These are phyloP conservation scores for Citrus trifoliata DNA, from an alignment of 345 rosid species.

Conservation along the genomic window DNA sequence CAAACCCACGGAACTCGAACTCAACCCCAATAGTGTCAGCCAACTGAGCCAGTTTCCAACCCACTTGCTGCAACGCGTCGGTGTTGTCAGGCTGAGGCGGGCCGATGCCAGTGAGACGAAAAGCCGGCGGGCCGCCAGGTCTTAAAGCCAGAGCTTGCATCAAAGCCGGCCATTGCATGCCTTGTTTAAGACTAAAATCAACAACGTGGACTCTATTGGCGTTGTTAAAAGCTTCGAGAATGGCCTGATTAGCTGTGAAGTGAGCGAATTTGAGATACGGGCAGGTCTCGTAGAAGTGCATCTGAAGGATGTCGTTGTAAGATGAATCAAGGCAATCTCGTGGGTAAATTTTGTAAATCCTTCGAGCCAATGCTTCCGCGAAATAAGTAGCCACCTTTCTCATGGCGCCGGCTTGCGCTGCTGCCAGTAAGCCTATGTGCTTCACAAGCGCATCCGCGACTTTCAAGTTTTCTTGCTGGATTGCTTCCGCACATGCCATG, in stretches of 20 bases:
- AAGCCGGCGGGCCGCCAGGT: slow-evolving; percentile 75
- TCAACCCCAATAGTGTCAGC: slow-evolving; percentile 57
- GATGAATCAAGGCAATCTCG: slow-evolving; percentile 35
- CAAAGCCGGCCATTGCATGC: slow-evolving; percentile 95
- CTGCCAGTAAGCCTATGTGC: slow-evolving; percentile 67
- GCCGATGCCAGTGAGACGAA: slow-evolving; percentile 86
- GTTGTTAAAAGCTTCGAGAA: slow-evolving; percentile 66
- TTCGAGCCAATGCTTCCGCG: slow-evolving; percentile 75
- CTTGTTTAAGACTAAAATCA: slow-evolving; percentile 70
- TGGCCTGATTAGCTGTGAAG: slow-evolving; percentile 93
- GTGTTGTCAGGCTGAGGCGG: slow-evolving; percentile 58
- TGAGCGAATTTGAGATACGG: slow-evolving; percentile 94
- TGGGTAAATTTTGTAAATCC: slow-evolving; percentile 70
- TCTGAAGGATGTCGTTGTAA: slow-evolving; percentile 55
- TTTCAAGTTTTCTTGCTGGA: slow-evolving; percentile 57
- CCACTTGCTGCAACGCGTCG: slow-evolving; percentile 67
- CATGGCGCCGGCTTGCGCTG: slow-evolving; percentile 81
- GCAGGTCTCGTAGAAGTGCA: slow-evolving; percentile 87
- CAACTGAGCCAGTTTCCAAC: slow-evolving; percentile 72
- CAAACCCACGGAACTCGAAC: slow-evolving; percentile 66
- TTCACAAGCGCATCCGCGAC: slow-evolving; percentile 79
- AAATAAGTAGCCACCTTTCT: slow-evolving; percentile 90
- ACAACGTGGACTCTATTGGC: slow-evolving; percentile 68
- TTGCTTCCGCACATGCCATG: slow-evolving; percentile 84
- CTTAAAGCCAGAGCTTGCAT: slow-evolving; percentile 92